Evolutionary conservation across 75 land plant species (phyloP).

Genomic region (Sequoia sempervirens): DNA sequence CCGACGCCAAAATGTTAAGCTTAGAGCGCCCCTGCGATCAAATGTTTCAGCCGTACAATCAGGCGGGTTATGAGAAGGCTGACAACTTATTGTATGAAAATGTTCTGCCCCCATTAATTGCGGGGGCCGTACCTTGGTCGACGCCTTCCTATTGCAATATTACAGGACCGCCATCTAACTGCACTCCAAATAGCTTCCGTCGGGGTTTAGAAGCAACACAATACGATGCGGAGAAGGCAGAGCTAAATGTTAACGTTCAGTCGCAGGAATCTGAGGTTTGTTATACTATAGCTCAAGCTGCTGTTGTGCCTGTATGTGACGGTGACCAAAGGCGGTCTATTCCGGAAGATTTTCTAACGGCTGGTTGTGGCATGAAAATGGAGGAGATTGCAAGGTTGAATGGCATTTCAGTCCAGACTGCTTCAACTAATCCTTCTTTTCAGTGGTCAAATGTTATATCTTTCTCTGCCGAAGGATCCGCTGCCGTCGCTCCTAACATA

Average conservation of each 20-base stretch:
- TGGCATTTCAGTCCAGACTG: neutral
- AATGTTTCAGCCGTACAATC: neutral
- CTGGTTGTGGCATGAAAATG: neutral
- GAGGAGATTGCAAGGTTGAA: neutral
- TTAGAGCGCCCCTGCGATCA: neutral
- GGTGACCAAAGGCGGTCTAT: neutral
- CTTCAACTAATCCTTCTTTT: neutral
- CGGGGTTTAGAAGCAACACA: neutral
- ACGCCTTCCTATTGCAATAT: neutral
- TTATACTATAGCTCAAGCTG: neutral
- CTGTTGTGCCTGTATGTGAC: neutral
- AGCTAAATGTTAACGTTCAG: neutral
- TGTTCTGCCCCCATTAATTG: neutral
- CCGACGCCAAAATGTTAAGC: neutral
- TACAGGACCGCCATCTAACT: neutral
- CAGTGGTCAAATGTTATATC: neutral
- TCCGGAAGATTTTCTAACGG: neutral
- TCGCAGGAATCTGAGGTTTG: neutral
- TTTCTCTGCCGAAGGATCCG: neutral
- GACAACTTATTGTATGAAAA: neutral
- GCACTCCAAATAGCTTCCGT: neutral
- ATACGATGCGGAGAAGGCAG: neutral
- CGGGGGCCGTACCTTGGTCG: neutral
- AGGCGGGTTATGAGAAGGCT: neutral
- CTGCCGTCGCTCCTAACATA: neutral